Evolutionary conservation across 257 asterid genomes (phyloP), one percentile per base, ranked within the genome.

Genomic region (Nicotiana otophora): DNA sequence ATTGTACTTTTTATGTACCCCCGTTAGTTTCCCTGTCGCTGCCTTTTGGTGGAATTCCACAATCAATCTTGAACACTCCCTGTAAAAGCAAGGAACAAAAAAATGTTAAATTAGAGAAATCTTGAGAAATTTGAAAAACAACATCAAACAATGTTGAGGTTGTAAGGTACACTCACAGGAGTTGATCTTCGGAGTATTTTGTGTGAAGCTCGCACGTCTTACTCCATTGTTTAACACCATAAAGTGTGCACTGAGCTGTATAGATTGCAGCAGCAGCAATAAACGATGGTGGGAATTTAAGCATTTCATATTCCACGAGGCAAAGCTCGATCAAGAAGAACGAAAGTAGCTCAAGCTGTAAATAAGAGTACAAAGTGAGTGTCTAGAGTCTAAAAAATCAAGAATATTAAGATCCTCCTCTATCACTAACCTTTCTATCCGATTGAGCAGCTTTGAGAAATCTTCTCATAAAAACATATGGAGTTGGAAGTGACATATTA

Each of bases 371-470:
- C 63, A 74, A 28, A 15, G 62, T 11, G 17, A 53, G 14, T 53
- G 58, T 53, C 7, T 53, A 7, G 62, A 74, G 26, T 15, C 28
- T 74, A 51, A 15, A 23, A 30, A 74, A 14, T 74, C 42, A 72
- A 46, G 3, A 72, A 12, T 0, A 6, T 23, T 7, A 12, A 46
- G 12, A 12, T 20, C 7, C 11, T 5, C 14, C 5, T 19, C 72
- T 28, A 14, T 6, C 26, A 33, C 85, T 20, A 46, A 93, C 98
- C 94, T 91, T 95, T 81, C 67, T 81, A 84, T 95, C 98, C 6
- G 95, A 90, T 84, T 92, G 95, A 83, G 99, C 98, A 36, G 97
- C 98, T 88, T 93, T 93, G 81, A 93, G 97, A 88, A 90, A 93
- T 84, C 99, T 84, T 82, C 80, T 93, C 91, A 93, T 78, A 89